Evolutionary conservation across 1,284 basidiomycete genomes (phyloP).

Genomic region (Puccinia polysora): DNA sequence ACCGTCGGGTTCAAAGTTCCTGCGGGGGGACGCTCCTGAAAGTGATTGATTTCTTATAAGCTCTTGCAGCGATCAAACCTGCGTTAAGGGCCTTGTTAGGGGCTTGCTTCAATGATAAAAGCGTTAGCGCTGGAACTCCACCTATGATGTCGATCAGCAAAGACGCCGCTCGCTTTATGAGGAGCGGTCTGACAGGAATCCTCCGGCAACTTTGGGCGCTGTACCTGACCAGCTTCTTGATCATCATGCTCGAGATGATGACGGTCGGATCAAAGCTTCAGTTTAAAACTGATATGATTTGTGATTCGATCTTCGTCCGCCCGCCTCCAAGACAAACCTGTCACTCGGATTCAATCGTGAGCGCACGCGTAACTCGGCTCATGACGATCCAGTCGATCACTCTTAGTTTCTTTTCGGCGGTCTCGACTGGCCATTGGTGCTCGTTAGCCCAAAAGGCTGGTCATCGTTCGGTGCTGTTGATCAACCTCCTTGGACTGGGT

Average conservation of each 20-base stretch:
- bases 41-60: too few species aligned
- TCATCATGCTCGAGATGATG: neutral
- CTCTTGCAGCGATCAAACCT: too few species aligned
- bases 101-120: too few species aligned
- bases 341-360: neutral
- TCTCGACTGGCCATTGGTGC: constrained; percentile 9
- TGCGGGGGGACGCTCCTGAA: too few species aligned
- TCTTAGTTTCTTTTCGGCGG: neutral
- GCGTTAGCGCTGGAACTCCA: too few species aligned
- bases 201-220: constrained; percentile 2
- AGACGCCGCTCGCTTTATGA: neutral
- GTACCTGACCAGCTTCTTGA: neutral
- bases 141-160: too few species aligned
- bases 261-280: neutral
- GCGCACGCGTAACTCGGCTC: neutral
- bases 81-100: too few species aligned
- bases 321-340: neutral
- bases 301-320: neutral
- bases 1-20: too few species aligned
- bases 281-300: constrained; percentile 2
- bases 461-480: neutral
- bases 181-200: neutral
- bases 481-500: neutral
- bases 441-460: neutral
- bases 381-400: constrained; percentile 6